Conservation (phyloP, 2,329 filamentous ascomycete species). For the Metarhizium humberi region DNA sequence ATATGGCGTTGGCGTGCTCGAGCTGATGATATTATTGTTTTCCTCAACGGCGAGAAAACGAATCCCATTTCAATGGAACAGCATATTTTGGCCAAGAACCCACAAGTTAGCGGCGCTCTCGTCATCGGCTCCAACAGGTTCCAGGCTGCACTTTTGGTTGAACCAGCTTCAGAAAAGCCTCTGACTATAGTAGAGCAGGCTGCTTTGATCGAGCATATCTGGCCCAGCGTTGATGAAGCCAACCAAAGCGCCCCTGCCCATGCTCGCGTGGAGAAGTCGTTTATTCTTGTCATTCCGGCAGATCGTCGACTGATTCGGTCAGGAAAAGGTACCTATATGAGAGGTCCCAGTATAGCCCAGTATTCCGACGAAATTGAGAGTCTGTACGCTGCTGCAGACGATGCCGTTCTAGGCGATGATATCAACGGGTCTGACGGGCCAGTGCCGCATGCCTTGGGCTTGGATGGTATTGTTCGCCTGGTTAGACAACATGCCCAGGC, state of each 20-base stretch:
- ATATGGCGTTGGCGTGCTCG: not conserved
- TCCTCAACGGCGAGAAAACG: slow-evolving; percentile 5
- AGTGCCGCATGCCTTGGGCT: too few species aligned
- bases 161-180: too few species aligned
- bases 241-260: slow-evolving; percentile 1
- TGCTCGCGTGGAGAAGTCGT: slow-evolving; percentile 2
- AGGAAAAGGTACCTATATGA: too few species aligned
- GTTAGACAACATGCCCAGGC: too few species aligned
- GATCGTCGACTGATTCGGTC: too few species aligned
- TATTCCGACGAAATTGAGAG: too few species aligned
- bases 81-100: slow-evolving; percentile 1
- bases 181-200: not conserved
- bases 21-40: slow-evolving; percentile 5
- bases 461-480: too few species aligned
- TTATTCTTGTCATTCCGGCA: too few species aligned
- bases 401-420: too few species aligned
- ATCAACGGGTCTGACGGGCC: too few species aligned
- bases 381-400: too few species aligned
- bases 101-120: not conserved
- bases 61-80: slow-evolving; percentile 4
- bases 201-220: slow-evolving; percentile 2
- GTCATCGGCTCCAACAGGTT: slow-evolving; percentile 1
- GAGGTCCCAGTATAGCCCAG: too few species aligned
- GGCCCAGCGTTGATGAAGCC: slow-evolving; percentile 2
- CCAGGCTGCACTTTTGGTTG: not conserved